Evolutionary conservation across 2,329 filamentous ascomycete species (phyloP), one percentile per base, ranked within the genome.

Genomic region (Colletotrichum filicis): DNA sequence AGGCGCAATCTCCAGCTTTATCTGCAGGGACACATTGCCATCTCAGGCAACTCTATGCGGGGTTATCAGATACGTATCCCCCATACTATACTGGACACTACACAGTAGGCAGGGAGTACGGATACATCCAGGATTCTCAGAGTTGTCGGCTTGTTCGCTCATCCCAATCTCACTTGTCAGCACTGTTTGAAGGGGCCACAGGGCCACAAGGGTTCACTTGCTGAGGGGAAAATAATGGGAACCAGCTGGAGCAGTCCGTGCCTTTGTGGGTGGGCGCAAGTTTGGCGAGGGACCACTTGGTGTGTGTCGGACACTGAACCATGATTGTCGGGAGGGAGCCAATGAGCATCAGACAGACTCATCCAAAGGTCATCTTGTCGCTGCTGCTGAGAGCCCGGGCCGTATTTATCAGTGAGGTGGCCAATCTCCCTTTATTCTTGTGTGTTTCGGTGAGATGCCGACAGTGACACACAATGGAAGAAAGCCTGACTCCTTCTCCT

Each of bases 111-210:
- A 32, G 0, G 30, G 30, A 42, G 8, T 16, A 42, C 35, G 35
- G 35, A 16, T 42, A 16, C 35, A 42, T 42, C 35, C 35, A 42
- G 35, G 35, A 42, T 42, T 6, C 30, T 42, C 42, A 46, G 16
- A 46, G 16, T 46, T 1, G 30, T 32, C 9, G 8, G 8, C 30
- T 32, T 1, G 30, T 8, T 65, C 52, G 52, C 30, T 16, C 62
- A 65, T 65, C 62, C 52, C 52, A 65, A 65, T 65, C n/a, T 64
- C 42, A 28, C 46, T 37, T 35, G n/a, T 63, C 59, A 62, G 19
- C 52, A 2, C 59, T 62, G 19, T 32, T 11, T 22, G 22, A 35
- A 32, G 30, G 30, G 30, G 30, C 30, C 30, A 32, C 30, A 5
- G 46, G 46, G 12, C 24, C 30, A 16, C 49, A 65, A 65, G 62